Conservation (phyloP, 257 asterid genomes). For the Fraxinus excelsior region DNA sequence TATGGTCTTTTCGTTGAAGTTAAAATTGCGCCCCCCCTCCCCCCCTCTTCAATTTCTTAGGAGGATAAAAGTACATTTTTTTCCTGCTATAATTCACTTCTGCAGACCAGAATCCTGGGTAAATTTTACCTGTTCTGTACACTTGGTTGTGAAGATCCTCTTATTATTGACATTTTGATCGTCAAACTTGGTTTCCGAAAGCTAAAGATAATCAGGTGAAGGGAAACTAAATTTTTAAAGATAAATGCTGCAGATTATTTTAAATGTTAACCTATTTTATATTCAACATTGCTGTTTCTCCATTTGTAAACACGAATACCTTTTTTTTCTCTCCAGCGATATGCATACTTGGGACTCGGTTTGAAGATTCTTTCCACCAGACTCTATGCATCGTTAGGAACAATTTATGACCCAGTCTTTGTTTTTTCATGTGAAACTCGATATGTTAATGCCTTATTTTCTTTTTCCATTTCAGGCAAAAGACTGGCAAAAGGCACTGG, state of each 20-base stretch:
- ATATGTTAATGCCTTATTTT: constrained; percentile 24
- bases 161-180: not conserved
- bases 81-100: not conserved
- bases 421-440: constrained; percentile 10
- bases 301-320: constrained; percentile 12
- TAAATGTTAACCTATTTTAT: constrained; percentile 1
- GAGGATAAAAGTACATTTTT: not conserved
- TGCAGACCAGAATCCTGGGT: not conserved
- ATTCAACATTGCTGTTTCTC: constrained; percentile 15
- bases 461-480: constrained; percentile 54
- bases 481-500: constrained; percentile 89
- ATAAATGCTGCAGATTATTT: not conserved
- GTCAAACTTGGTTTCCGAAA: not conserved
- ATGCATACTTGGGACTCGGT: constrained; percentile 18
- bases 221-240: not conserved
- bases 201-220: not conserved
- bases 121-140: not conserved
- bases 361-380: constrained; percentile 4
- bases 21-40: not conserved
- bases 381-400: constrained; percentile 8
- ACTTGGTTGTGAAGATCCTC: not conserved
- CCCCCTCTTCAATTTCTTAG: not conserved
- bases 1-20: not conserved
- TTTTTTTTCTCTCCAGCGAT: constrained; percentile 4
- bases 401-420: not conserved